A percentile compares a stretch with the other conserved stretches of the same genome.
Evolutionary conservation across 305 asterid species (phyloP).

Genomic region (Fraxinus angustifolia): DNA sequence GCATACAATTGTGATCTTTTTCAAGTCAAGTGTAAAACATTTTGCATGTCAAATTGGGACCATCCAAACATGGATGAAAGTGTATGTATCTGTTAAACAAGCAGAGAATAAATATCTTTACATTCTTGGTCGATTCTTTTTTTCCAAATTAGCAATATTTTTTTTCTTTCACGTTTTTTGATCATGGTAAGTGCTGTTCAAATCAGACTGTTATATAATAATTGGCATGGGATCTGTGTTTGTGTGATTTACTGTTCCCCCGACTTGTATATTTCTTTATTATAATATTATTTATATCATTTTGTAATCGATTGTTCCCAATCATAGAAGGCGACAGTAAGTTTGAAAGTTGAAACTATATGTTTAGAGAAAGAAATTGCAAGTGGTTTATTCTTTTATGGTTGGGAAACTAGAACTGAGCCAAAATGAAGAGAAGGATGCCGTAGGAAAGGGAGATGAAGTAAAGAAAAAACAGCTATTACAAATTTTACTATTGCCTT

Average conservation of each 20-base stretch:
- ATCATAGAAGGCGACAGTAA: background rate
- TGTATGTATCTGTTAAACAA: background rate
- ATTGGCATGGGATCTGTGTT: background rate
- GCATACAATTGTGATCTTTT: background rate
- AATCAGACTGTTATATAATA: background rate
- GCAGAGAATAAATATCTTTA: background rate
- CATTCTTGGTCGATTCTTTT: background rate
- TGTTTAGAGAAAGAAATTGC: background rate
- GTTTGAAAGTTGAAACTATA: background rate
- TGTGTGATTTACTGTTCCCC: background rate
- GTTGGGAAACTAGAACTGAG: background rate
- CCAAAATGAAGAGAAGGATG: background rate
- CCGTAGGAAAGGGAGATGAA: background rate
- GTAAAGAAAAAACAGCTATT: background rate
- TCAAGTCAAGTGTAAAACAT: background rate
- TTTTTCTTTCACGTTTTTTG: background rate
- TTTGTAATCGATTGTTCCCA: background rate
- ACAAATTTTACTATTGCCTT: background rate
- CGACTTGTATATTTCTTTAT: background rate
- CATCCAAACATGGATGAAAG: background rate
- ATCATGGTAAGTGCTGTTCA: background rate
- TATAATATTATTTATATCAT: background rate
- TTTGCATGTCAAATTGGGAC: background rate
- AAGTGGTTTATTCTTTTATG: background rate
- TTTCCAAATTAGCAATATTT: background rate